Evolutionary conservation across 495 filamentous ascomycete species (phyloP).

Genomic region (Penicillium goetzii): DNA sequence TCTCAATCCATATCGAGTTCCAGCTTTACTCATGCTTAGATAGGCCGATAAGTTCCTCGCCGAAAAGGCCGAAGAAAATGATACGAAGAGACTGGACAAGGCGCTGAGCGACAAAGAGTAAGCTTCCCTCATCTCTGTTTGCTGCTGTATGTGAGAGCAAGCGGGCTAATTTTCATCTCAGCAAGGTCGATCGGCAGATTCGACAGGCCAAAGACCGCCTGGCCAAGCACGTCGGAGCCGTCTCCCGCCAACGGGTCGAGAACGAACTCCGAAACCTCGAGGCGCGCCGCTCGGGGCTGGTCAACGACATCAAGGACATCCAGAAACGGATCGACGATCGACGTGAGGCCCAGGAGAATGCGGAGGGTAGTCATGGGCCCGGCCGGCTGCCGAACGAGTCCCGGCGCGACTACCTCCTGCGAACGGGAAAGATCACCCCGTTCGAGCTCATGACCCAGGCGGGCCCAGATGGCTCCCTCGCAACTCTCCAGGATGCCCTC

Average conservation of each 20-base stretch:
- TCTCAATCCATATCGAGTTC: background rate
- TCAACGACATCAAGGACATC: slow-evolving; percentile 76
- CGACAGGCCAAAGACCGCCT: slow-evolving; percentile 54
- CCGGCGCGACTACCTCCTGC: slow-evolving; percentile 84
- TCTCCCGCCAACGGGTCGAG: slow-evolving; percentile 54
- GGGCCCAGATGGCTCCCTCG: slow-evolving; percentile 55
- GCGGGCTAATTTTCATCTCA: slow-evolving; percentile 26
- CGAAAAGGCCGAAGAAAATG: slow-evolving; percentile 84
- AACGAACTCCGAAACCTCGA: slow-evolving; percentile 67
- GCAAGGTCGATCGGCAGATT: slow-evolving; percentile 54
- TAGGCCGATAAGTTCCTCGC: slow-evolving; percentile 78
- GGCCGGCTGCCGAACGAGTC: slow-evolving; percentile 75
- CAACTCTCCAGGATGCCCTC: slow-evolving; percentile 70
- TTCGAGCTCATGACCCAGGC: slow-evolving; percentile 73
- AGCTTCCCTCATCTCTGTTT: slow-evolving; percentile 8
- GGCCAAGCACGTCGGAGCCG: slow-evolving; percentile 49
- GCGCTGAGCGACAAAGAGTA: slow-evolving; percentile 64
- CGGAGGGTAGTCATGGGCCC: slow-evolving; percentile 46
- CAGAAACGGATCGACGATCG: slow-evolving; percentile 76
- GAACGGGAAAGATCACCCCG: slow-evolving; percentile 96
- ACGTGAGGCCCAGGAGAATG: slow-evolving; percentile 54
- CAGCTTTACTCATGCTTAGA: slow-evolving; percentile 15
- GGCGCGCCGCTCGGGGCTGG: slow-evolving; percentile 59
- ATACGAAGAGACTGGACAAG: slow-evolving; percentile 84
- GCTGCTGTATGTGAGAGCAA: background rate